Percentiles rank a stretch among this genome's conserved stretches.
phyloP scores from a whole-genome alignment of 2,329 filamentous ascomycete genomes.

The Ophiocordyceps australis region DNA sequence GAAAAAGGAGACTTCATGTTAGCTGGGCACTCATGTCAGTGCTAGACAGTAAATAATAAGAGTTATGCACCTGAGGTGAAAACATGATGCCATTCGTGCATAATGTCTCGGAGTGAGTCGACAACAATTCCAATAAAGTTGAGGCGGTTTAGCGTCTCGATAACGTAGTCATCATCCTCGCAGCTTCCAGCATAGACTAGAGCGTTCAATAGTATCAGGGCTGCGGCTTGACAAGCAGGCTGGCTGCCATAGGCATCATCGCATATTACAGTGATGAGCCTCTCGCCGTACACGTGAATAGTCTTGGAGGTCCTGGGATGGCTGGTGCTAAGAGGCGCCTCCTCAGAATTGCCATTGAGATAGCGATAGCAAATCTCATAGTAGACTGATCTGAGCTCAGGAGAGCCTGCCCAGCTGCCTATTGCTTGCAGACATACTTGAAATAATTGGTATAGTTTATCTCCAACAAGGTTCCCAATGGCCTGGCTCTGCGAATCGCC shows the following conservation, averaged over 20 bases:
- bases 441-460: conserved; percentile 84
- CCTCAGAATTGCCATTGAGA: conserved; percentile 48
- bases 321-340: conserved; percentile 26
- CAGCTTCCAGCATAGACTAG: conserved; percentile 56
- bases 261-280: conserved; percentile 70
- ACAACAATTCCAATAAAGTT: conserved; percentile 88
- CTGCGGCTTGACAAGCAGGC: conserved; percentile 64
- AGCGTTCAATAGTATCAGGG: conserved; percentile 66
- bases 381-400: conserved; percentile 63
- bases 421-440: conserved; percentile 70
- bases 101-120: conserved; percentile 65
- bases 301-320: conserved; percentile 52
- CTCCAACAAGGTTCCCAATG: conserved; percentile 58
- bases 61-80: conserved; percentile 31
- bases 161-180: conserved; percentile 54
- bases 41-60: not conserved
- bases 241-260: conserved; percentile 86
- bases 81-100: conserved; percentile 49
- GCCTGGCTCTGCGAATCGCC: conserved; percentile 24
- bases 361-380: conserved; percentile 88
- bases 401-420: conserved; percentile 50
- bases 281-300: conserved; percentile 49
- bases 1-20: no score
- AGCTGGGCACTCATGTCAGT: not conserved
- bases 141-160: conserved; percentile 63